Base-by-base conservation (phyloP, 2,329 filamentous ascomycete species). In the Colletotrichum lindemuthianum region DNA sequence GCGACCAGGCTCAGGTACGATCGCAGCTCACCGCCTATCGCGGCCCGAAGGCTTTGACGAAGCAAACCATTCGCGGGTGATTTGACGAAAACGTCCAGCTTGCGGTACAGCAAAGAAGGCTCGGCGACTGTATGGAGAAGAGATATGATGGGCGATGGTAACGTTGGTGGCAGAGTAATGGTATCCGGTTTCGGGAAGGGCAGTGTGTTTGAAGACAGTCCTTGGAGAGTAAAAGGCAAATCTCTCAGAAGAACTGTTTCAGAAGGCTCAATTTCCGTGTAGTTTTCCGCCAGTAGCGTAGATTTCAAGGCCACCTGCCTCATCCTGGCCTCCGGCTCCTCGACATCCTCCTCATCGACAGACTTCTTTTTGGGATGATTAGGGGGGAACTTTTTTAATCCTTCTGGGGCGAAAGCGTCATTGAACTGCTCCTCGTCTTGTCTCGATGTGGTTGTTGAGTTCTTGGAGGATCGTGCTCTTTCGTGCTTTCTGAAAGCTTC, bases 1-100 rank as follows among this genome's bases (percentile, higher is more conserved):
- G 96, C 95, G 41, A 99, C 92, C 12, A 99, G 82, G 44, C 92
- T 91, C 33, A 99, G 82, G 73, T 99, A 99, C 4, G 93, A 93
- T 50, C 93, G 89, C 43, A 99, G 82, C 77, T 99, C 95, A 49
- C 87, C 86, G 50, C 89, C 88, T 65, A 99, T 90, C 34, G 96
- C 95, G 34, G 95, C 93, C 32, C 94, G 88, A 60, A 99, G 82
- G 77, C 95, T 98, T 77, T 99, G 96, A 8, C 90, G 92, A 6
- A 99, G 86, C n/a, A 99, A 82, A 0, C 95, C 94, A 37, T 91
- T 90, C 53, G 93, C 91, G 1, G 88, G 88, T 5, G 90, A 90
- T 65, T 96, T 91, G 60, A 95, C 90, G 77, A 97, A 99, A 4
- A 85, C 84, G 12, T 93, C 88, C 1, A 99, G 84, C 1, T 88